phyloP scores from a whole-genome alignment of 1,139 yeast species.

The Yamadazyma diddensiae region DNA sequence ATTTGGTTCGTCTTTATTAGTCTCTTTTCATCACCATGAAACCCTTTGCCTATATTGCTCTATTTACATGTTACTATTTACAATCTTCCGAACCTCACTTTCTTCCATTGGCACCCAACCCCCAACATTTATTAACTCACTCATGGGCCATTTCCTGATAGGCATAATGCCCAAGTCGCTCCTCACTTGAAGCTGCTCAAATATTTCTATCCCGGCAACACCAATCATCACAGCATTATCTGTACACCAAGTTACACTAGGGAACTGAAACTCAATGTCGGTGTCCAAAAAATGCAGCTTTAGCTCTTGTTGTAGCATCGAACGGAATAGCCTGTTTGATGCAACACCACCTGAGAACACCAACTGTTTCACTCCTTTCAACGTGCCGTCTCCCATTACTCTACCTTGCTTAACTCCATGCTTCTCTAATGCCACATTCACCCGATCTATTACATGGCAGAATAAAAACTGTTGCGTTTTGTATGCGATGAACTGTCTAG shows the following conservation, averaged over 20 bases:
- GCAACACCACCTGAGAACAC: slow-evolving; percentile 96
- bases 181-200: slow-evolving; percentile 48
- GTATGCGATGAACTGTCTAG: slow-evolving; percentile 49
- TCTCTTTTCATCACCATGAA: too few relatives aligned
- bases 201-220: slow-evolving; percentile 90
- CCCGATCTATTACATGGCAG: slow-evolving; percentile 65
- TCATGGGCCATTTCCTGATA: slow-evolving; percentile 72
- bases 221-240: slow-evolving; percentile 98
- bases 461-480: slow-evolving; percentile 66
- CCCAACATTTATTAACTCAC: slow-evolving; percentile 42
- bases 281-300: slow-evolving; percentile 6
- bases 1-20: too few relatives aligned
- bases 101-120: slow-evolving; percentile 42
- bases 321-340: slow-evolving; percentile 61
- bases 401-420: slow-evolving; percentile 25
- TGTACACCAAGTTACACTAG: slow-evolving; percentile 73
- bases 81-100: slow-evolving; percentile 2
- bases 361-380: slow-evolving; percentile 49
- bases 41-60: background rate
- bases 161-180: slow-evolving; percentile 58
- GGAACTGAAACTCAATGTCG: slow-evolving; percentile 49
- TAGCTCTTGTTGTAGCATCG: slow-evolving; percentile 41
- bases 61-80: slow-evolving; percentile 3
- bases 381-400: slow-evolving; percentile 30
- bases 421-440: slow-evolving; percentile 48